Percentiles rank a stretch among this genome's conserved stretches.
These are phyloP conservation scores for Cyberlindnera samutprakarnensis DNA, from an alignment of 805 yeast genomes.

Conservation along the genomic window DNA sequence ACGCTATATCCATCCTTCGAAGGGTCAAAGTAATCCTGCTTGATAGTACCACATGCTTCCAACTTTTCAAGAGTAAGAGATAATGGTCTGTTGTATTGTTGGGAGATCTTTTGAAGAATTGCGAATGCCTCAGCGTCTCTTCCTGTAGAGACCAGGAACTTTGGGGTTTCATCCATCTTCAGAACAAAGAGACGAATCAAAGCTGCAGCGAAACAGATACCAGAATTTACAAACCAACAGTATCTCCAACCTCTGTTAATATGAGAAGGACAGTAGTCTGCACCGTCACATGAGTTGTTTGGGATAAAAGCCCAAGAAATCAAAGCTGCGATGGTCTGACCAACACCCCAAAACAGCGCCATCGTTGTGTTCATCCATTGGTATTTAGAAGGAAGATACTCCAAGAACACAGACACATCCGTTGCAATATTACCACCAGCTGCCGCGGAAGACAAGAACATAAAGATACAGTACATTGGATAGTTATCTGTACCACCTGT, in stretches of 20 bases:
- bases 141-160: constrained; percentile 41
- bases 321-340: constrained; percentile 43
- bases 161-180: constrained; percentile 45
- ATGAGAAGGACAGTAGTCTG: constrained; percentile 34
- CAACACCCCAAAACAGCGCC: constrained; percentile 52
- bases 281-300: constrained; percentile 35
- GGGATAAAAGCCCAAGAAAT: constrained; percentile 49
- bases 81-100: constrained; percentile 33
- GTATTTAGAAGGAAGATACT: constrained; percentile 40
- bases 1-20: constrained; percentile 12
- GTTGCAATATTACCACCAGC: constrained; percentile 49
- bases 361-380: constrained; percentile 43
- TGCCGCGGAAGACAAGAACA: constrained; percentile 34
- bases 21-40: constrained; percentile 20
- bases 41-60: constrained; percentile 34
- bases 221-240: constrained; percentile 45
- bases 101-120: constrained; percentile 36
- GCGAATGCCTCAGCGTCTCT: constrained; percentile 42
- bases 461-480: constrained; percentile 41
- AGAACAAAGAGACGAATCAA: constrained; percentile 37
- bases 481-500: constrained; percentile 41
- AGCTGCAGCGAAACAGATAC: constrained; percentile 39
- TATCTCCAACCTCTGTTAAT: constrained; percentile 55
- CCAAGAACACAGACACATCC: constrained; percentile 44
- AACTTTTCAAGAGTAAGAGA: constrained; percentile 41